Evolutionary conservation across 352 stramenopile genomes (phyloP), one percentile per base, ranked within the genome.

Genomic region (Globisporangium paddicum): DNA sequence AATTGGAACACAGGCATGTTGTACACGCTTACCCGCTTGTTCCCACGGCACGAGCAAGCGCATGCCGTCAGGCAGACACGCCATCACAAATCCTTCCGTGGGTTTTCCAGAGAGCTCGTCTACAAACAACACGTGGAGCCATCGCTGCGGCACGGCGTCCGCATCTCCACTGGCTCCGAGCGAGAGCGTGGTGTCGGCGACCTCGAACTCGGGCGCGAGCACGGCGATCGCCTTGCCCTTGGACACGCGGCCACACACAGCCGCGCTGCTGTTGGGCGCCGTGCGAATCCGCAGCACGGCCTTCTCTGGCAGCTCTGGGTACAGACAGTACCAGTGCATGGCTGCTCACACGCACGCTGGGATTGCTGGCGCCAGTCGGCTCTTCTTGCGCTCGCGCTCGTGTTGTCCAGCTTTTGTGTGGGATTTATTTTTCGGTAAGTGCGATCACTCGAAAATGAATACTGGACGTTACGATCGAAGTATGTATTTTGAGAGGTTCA

Each of bases 251-350:
- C 63, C 69, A 11, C 72, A 60, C 28, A 76, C 80, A 9, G 55
- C 30, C 0, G 78, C 71, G 25, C 68, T 66, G 50, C 67, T 78
- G 68, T 81, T 69, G 1, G 82, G 77, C 23, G 79, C 71, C 18
- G 67, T 58, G 52, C 82, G 82, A 46, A 90, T 76, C 28, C 82
- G 80, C 63, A 90, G 77, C 67, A 76, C 69, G 23, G 82, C 80
- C 50, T 86, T 71, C 32, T 59, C 42, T 44, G 80, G 78, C 42
- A 93, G 67, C 37, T 56, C 71, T 30, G 78, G 77, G 51, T 86
- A 64, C 37, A 90, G 60, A 53, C 75, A 85, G 71, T 78, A 88
- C 78, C 79, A 93, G 57, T 80, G 82, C 82, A 92, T 92, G 30
- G 26, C 30, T 4, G 46, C 25, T 25, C 18, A 23, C 25, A 2